Percentiles rank a stretch among this genome's conserved stretches.
Conservation (phyloP, 176 grass and related monocot genomes). For the Pontederia crassipes region DNA sequence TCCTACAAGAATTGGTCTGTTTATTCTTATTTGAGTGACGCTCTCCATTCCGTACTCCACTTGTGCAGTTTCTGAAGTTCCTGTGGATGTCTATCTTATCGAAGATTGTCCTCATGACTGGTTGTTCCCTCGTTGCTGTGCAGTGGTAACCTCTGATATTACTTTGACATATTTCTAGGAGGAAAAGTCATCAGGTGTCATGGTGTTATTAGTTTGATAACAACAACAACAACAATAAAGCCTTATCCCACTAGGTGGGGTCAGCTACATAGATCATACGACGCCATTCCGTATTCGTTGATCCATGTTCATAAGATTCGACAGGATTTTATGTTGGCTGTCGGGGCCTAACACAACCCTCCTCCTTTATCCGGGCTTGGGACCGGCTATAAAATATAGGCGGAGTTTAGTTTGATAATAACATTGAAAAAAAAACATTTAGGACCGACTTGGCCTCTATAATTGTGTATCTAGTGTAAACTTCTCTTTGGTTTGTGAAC, state of each 20-base stretch:
- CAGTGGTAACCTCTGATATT: constrained; percentile 51
- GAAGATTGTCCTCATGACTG: constrained; percentile 98
- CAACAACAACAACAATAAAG: too few species aligned
- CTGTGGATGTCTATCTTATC: constrained; percentile 71
- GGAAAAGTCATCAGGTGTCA: too few species aligned
- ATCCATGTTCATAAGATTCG: too few species aligned
- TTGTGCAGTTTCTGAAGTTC: constrained; percentile 66
- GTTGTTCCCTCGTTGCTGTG: constrained; percentile 79
- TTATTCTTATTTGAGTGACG: constrained; percentile 2
- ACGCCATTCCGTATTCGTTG: too few species aligned
- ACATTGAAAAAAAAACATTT: not conserved
- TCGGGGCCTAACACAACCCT: too few species aligned
- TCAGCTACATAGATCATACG: too few species aligned
- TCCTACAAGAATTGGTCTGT: constrained; percentile 9
- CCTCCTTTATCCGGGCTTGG: too few species aligned
- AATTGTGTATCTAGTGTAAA: too few species aligned
- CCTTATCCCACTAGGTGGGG: too few species aligned
- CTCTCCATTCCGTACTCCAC: constrained; percentile 19
- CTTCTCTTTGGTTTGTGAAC: too few species aligned
- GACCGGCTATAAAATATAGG: too few species aligned
- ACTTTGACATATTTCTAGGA: not conserved
- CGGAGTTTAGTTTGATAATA: constrained; percentile 4
- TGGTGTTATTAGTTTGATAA: not conserved
- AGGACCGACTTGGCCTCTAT: not conserved
- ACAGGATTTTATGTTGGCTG: too few species aligned